Conservation (phyloP, 306 rosid species). For the Glycine latifolia region DNA sequence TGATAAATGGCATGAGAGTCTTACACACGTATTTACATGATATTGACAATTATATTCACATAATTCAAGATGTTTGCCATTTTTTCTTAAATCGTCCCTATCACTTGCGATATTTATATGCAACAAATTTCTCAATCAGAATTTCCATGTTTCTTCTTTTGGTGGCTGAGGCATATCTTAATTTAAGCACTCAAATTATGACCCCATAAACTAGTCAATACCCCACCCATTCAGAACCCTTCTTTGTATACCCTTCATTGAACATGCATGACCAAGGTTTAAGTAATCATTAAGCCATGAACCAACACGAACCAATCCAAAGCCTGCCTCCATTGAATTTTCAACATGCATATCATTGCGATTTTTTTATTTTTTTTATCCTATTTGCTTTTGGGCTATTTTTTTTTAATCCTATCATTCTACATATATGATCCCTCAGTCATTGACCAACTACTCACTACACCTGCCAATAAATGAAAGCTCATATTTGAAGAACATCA, state of each 20-base stretch:
- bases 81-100: neutral
- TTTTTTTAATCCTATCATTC: neutral
- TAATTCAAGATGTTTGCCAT: too few relatives aligned
- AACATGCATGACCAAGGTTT: neutral
- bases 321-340: neutral
- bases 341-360: neutral
- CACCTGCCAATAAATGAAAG: neutral
- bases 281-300: slow-evolving; percentile 15
- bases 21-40: too few relatives aligned
- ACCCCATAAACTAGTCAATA: neutral
- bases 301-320: slow-evolving; percentile 30
- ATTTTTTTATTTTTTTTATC: neutral
- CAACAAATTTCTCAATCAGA: neutral
- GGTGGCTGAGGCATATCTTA: slow-evolving; percentile 5
- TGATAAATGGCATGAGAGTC: too few relatives aligned
- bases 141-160: neutral
- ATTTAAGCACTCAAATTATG: slow-evolving; percentile 4
- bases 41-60: neutral
- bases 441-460: neutral
- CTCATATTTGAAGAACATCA: too few relatives aligned
- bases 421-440: neutral
- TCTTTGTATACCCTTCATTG: too few relatives aligned
- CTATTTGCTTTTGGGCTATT: too few relatives aligned
- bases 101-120: neutral
- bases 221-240: neutral